Conservation (phyloP, 2,329 filamentous ascomycete species). For the Chaetomium sp. region DNA sequence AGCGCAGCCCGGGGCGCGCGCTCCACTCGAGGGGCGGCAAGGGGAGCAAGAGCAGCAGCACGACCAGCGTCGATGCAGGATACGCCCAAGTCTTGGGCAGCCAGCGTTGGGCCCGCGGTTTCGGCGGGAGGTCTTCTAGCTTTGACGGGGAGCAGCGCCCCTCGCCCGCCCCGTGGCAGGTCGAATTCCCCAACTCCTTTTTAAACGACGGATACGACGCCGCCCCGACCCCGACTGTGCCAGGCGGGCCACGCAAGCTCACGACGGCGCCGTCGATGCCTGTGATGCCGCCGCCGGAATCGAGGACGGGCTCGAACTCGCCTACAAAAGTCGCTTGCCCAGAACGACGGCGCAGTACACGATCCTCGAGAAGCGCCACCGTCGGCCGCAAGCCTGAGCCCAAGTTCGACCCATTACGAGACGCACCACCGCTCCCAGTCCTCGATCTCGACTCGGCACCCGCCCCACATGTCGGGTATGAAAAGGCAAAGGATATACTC, state of each 20-base stretch:
- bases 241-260: constrained; percentile 69
- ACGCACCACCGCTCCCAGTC: constrained; percentile 37
- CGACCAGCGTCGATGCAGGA: constrained; percentile 66
- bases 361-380: constrained; percentile 56
- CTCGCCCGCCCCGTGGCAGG: constrained; percentile 46
- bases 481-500: constrained; percentile 57
- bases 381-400: constrained; percentile 40
- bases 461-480: constrained; percentile 60
- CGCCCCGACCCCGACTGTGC: constrained; percentile 82
- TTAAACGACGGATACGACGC: constrained; percentile 66
- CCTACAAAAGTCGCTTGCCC: constrained; percentile 39
- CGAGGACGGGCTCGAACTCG: constrained; percentile 41
- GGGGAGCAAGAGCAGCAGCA: constrained; percentile 72
- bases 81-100: constrained; percentile 60
- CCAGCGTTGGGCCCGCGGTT: constrained; percentile 60
- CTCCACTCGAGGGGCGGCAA: constrained; percentile 61
- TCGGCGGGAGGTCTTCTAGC: constrained; percentile 66
- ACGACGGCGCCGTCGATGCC: constrained; percentile 42
- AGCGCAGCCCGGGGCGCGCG: constrained; percentile 44
- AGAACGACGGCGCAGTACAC: constrained; percentile 60
- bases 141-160: constrained; percentile 64
- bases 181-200: constrained; percentile 54
- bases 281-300: constrained; percentile 45
- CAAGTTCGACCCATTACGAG: constrained; percentile 35
- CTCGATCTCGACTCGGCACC: constrained; percentile 57